These are phyloP conservation scores for Draba incana DNA, from an alignment of 345 rosid species.

Conservation along the genomic window DNA sequence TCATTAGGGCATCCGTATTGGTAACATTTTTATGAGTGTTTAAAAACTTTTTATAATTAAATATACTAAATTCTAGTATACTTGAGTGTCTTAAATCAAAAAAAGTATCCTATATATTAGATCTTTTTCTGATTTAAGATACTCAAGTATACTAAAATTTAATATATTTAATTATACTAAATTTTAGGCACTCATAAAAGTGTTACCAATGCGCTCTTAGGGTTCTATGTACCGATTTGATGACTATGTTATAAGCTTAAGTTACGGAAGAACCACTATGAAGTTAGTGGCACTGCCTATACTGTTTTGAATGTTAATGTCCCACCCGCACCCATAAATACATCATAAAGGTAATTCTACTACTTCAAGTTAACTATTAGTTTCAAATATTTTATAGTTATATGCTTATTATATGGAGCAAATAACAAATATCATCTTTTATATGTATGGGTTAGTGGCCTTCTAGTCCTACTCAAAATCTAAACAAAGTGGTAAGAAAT, in stretches of 20 bases:
- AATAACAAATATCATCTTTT: slow-evolving; percentile 41
- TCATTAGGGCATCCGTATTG: no score
- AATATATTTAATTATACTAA: no score
- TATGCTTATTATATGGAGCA: slow-evolving; percentile 18
- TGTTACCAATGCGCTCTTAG: no score
- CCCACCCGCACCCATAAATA: slow-evolving; percentile 39
- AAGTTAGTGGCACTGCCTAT: slow-evolving; percentile 40
- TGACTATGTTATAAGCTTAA: slow-evolving; percentile 31
- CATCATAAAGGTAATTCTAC: slow-evolving; percentile 26
- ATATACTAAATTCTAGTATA: no score
- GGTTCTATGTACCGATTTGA: slow-evolving; percentile 18
- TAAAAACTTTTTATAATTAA: no score
- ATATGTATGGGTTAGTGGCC: slow-evolving; percentile 34
- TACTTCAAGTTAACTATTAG: slow-evolving; percentile 5
- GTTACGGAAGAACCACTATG: slow-evolving; percentile 39
- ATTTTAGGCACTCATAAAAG: no score
- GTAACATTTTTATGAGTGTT: no score
- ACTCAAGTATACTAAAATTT: no score
- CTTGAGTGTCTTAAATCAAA: no score
- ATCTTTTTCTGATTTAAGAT: no score
- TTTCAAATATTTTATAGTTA: slow-evolving; percentile 1
- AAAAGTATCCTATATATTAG: no score
- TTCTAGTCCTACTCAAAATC: slow-evolving; percentile 32
- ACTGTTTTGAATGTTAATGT: slow-evolving; percentile 35
- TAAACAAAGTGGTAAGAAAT: slow-evolving; percentile 4